Evolutionary conservation across 345 rosid genomes (phyloP), one percentile per base, ranked within the genome.

Genomic region (Lepidium sativum): DNA sequence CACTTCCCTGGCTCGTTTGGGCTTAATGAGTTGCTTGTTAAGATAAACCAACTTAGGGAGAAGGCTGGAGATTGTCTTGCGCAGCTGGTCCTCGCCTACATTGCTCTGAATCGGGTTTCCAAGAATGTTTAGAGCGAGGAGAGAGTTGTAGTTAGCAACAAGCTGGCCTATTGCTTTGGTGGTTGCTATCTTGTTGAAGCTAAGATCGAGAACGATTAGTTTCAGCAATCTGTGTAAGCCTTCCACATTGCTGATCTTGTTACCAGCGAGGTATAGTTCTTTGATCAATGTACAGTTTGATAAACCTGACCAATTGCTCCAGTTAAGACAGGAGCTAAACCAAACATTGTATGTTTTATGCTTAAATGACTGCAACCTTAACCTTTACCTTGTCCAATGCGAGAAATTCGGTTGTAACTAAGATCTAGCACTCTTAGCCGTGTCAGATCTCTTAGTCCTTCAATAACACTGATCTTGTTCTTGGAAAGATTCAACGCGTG

Each of bases 121-220:
- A 37, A 89, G 57, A 13, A 92, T 81, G 72, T 87, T 92, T 33
- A 92, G 51, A 55, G 96, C 98, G 42, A 79, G 77, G 50, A 92
- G 68, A 12, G 99, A 76, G 74, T 81, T 79, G 85, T 87, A 92
- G 79, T 87, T 87, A 4, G 96, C 90, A 38, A 89, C 97, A 9
- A 94, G 92, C 84, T 90, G 99, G 4, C 96, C 95, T 8, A 94
- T 78, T 20, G 89, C 85, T 70, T 86, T 87, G 9, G 87, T 69
- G 40, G 99, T 89, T 5, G 95, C 81, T 60, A 94, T 86, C 90
- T 86, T 94, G 84, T 89, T 87, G 84, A 94, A 94, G 79, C 99
- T 86, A 63, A 87, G 74, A 80, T 94, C 99, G 6, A 94, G 60
- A 56, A 87, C 89, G 3, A 86, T 83, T 59, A 94, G 80, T 85